phyloP scores from a whole-genome alignment of 805 yeast species.

The Barnettozyma sucrosica region DNA sequence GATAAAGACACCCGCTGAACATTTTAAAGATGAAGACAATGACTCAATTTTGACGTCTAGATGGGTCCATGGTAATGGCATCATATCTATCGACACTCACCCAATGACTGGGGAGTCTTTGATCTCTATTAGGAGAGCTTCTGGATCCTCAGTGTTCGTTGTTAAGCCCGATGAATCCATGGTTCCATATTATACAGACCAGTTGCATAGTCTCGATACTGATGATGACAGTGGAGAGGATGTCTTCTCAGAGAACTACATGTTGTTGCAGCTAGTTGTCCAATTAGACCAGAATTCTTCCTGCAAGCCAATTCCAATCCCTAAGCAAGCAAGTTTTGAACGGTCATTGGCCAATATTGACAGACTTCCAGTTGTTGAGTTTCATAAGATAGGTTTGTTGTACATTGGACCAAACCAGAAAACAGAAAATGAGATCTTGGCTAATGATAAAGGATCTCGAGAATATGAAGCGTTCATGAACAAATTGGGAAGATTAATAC shows the following conservation, averaged over 20 bases:
- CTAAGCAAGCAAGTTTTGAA: conserved; percentile 38
- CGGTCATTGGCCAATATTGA: conserved; percentile 63
- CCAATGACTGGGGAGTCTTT: conserved; percentile 44
- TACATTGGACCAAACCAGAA: conserved; percentile 68
- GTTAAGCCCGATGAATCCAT: conserved; percentile 36
- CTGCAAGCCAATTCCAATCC: conserved; percentile 44
- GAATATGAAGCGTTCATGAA: conserved; percentile 55
- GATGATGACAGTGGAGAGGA: conserved; percentile 30
- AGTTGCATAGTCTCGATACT: conserved; percentile 17
- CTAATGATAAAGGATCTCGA: conserved; percentile 58
- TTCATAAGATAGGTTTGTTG: conserved; percentile 72
- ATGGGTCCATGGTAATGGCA: conserved; percentile 59
- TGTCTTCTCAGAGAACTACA: conserved; percentile 38
- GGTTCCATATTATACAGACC: conserved; percentile 28
- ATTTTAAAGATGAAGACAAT: conserved; percentile 22
- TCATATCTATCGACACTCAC: conserved; percentile 53
- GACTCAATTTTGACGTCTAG: conserved; percentile 27
- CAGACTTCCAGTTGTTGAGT: conserved; percentile 69
- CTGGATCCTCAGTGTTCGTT: conserved; percentile 50
- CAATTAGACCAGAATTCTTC: conserved; percentile 32
- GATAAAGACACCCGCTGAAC: conserved; percentile 17
- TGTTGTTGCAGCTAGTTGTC: conserved; percentile 45
- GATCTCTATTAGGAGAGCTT: conserved; percentile 56
- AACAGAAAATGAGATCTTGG: conserved; percentile 56
- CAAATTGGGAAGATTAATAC: conserved; percentile 54